Evolutionary conservation across 1,139 yeast genomes (phyloP).

Genomic region (Candida freyschussii): DNA sequence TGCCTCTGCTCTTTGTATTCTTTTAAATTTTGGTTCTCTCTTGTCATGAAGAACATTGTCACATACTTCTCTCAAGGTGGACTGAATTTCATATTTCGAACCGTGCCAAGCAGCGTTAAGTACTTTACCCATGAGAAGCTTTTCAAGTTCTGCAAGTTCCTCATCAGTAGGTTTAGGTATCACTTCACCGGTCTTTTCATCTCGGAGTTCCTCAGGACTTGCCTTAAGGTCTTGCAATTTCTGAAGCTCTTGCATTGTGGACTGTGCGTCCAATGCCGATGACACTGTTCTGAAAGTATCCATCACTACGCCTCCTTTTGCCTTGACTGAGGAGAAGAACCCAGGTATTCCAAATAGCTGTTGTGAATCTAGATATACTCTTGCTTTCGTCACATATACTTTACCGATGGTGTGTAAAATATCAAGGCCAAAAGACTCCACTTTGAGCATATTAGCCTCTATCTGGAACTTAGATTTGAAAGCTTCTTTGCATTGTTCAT

Average conservation of each 20-base stretch:
- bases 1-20: slow-evolving; percentile 77
- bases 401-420: slow-evolving; percentile 83
- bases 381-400: slow-evolving; percentile 66
- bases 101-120: slow-evolving; percentile 97
- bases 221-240: slow-evolving; percentile 60
- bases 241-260: slow-evolving; percentile 78
- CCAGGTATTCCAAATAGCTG: slow-evolving; percentile 82
- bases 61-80: slow-evolving; percentile 85
- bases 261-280: slow-evolving; percentile 85
- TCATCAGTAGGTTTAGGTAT: slow-evolving; percentile 63
- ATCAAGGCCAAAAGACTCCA: slow-evolving; percentile 92
- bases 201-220: slow-evolving; percentile 30
- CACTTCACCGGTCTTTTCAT: slow-evolving; percentile 45
- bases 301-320: slow-evolving; percentile 79
- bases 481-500: slow-evolving; percentile 59
- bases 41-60: slow-evolving; percentile 69
- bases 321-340: slow-evolving; percentile 76
- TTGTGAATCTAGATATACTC: slow-evolving; percentile 58
- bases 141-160: slow-evolving; percentile 81
- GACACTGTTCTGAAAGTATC: slow-evolving; percentile 85
- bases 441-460: slow-evolving; percentile 84
- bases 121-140: slow-evolving; percentile 82
- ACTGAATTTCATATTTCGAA: slow-evolving; percentile 80
- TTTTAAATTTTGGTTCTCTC: slow-evolving; percentile 46
- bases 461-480: slow-evolving; percentile 67